A percentile compares a stretch with the other conserved stretches of the same genome.
Conservation (phyloP, 2,329 filamentous ascomycete genomes). For the Pseudopyricularia cyperi region DNA sequence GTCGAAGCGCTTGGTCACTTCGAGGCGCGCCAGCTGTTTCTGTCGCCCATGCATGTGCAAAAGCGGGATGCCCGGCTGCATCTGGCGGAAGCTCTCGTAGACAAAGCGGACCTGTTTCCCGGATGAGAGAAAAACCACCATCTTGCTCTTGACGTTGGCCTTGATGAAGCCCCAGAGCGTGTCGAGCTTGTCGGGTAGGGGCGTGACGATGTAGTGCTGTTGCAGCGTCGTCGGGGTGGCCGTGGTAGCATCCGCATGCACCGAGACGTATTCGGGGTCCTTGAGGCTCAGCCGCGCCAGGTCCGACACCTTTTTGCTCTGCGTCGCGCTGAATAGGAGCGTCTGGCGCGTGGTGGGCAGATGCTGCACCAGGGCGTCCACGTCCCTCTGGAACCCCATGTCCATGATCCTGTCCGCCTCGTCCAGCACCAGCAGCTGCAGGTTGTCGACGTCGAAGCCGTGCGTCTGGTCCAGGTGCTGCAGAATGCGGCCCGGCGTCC, state of each 20-base stretch:
- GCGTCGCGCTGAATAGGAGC: constrained; percentile 88
- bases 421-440: constrained; percentile 87
- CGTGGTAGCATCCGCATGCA: constrained; percentile 67
- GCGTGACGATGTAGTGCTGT: constrained; percentile 82
- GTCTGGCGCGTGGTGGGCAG: constrained; percentile 79
- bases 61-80: constrained; percentile 87
- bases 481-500: constrained; percentile 86
- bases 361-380: constrained; percentile 89
- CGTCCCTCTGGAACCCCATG: constrained; percentile 84
- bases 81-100: constrained; percentile 82
- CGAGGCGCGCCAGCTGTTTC: constrained; percentile 77
- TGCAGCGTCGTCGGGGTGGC: constrained; percentile 77
- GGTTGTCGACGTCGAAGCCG: constrained; percentile 74
- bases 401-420: constrained; percentile 96
- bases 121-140: constrained; percentile 87
- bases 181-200: constrained; percentile 78
- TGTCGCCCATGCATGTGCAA: constrained; percentile 90
- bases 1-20: constrained; percentile 76
- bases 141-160: constrained; percentile 82
- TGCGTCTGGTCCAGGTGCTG: constrained; percentile 94
- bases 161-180: constrained; percentile 89
- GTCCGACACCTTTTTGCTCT: constrained; percentile 89
- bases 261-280: constrained; percentile 89
- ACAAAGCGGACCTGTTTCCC: constrained; percentile 95
- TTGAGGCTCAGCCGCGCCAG: constrained; percentile 76